These are phyloP conservation scores for Dryas drummondii DNA, from an alignment of 306 rosid species.

Conservation along the genomic window DNA sequence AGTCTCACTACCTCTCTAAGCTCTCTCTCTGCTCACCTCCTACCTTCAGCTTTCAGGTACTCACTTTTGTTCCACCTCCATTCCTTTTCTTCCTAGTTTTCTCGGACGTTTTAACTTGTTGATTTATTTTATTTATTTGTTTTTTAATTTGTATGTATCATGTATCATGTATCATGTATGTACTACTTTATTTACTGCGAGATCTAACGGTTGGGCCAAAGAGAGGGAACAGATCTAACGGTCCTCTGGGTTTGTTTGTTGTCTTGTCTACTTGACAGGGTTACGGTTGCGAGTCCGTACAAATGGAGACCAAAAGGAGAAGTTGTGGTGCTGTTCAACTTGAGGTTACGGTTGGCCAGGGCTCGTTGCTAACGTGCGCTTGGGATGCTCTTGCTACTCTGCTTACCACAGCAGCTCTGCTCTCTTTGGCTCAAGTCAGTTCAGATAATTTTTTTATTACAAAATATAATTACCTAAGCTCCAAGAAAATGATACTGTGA, in stretches of 20 bases:
- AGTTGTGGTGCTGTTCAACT: background rate
- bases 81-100: background rate
- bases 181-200: background rate
- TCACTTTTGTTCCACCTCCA: background rate
- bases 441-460: background rate
- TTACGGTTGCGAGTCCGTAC: conserved; percentile 29
- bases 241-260: background rate
- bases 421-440: conserved; percentile 27
- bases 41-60: conserved; percentile 11
- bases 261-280: conserved; percentile 23
- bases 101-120: background rate
- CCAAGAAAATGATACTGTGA: too few relatives aligned
- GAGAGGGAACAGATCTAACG: conserved; percentile 34
- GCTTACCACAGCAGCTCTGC: conserved; percentile 32
- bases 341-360: conserved; percentile 17
- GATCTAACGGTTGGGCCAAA: conserved; percentile 29
- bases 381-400: conserved; percentile 19
- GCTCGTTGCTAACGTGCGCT: conserved; percentile 35
- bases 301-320: conserved; percentile 38
- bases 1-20: background rate
- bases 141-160: too few relatives aligned
- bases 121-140: background rate
- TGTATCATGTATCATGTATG: too few relatives aligned
- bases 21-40: background rate
- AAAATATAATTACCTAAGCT: too few relatives aligned